Percentiles rank a stretch among this genome's conserved stretches.
Evolutionary conservation across 805 yeast genomes (phyloP).

Genomic region (Vanderwaltozyma tropicalis): DNA sequence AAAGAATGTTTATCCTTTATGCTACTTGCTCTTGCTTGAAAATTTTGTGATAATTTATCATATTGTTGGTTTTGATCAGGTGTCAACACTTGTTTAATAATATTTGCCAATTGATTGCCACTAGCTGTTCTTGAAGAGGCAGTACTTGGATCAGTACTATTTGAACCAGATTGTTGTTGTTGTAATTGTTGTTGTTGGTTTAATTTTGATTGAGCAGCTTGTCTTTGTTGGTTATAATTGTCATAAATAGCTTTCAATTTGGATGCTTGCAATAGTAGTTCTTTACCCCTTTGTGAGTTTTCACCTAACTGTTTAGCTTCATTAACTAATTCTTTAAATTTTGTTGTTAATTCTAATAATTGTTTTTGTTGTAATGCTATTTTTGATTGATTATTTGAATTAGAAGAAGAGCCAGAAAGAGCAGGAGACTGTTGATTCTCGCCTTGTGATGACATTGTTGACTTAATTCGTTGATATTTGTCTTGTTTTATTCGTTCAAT

Average conservation of each 20-base stretch:
- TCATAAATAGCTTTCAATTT: conserved; percentile 51
- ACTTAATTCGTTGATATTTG: too few relatives aligned
- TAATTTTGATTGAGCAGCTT: conserved; percentile 3
- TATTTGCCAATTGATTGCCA: conserved; percentile 7
- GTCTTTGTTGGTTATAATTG: conserved; percentile 36
- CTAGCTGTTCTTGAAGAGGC: conserved; percentile 8
- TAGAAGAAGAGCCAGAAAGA: background rate
- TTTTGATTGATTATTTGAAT: conserved; percentile 1
- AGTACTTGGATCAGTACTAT: conserved; percentile 1
- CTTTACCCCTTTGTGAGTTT: conserved; percentile 50
- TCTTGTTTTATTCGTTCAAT: too few relatives aligned
- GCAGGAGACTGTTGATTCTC: background rate
- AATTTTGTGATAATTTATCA: conserved; percentile 20
- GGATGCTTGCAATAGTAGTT: conserved; percentile 52
- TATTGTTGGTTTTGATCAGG: conserved; percentile 24
- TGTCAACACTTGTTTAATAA: conserved; percentile 24
- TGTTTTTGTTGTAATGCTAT: conserved; percentile 15
- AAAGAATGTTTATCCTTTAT: conserved; percentile 24
- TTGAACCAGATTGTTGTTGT: background rate
- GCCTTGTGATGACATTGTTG: too few relatives aligned
- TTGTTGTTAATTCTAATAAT: conserved; percentile 47
- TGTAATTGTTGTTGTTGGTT: conserved; percentile 8
- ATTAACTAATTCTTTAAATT: conserved; percentile 47
- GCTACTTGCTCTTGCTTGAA: conserved; percentile 22
- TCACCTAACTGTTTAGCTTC: conserved; percentile 53